phyloP scores from a whole-genome alignment of 306 rosid genomes.

The Lathyrus sativus region DNA sequence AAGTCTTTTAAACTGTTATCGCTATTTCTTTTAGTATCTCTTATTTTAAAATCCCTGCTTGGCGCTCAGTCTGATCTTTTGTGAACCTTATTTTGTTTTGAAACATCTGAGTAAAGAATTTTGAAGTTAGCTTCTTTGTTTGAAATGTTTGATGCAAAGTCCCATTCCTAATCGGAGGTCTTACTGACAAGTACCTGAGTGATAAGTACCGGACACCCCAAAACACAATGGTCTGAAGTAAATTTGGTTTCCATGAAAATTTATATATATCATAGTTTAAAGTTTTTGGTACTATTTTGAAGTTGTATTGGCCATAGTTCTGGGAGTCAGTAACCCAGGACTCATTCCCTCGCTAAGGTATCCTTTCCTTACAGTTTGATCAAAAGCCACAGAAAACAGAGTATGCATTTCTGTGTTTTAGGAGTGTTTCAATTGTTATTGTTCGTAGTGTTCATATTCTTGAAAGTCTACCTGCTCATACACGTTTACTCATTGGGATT shows the following conservation, averaged over 20 bases:
- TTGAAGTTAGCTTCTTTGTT: conserved; percentile 34
- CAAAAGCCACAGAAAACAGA: conserved; percentile 14
- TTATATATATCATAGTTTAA: conserved; percentile 5
- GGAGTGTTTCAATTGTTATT: conserved; percentile 19
- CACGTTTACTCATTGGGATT: conserved; percentile 24
- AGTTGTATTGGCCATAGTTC: conserved; percentile 27
- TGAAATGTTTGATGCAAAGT: conserved; percentile 22
- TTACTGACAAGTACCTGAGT: conserved; percentile 16
- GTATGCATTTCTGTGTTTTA: conserved; percentile 18
- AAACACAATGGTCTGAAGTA: conserved; percentile 10
- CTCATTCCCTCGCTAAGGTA: conserved; percentile 27
- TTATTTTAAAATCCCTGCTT: conserved; percentile 30
- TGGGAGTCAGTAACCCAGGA: conserved; percentile 17
- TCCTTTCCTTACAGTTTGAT: conserved; percentile 21
- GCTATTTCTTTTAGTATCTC: conserved; percentile 27
- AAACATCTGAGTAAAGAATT: conserved; percentile 29
- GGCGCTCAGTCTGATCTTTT: conserved; percentile 28
- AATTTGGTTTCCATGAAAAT: conserved; percentile 14
- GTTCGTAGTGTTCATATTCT: conserved; percentile 25
- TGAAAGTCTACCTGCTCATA: conserved; percentile 1
- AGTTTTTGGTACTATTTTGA: conserved; percentile 30
- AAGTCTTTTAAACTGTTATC: conserved; percentile 57
- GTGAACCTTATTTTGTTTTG: conserved; percentile 21
- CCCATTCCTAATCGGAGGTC: conserved; percentile 8
- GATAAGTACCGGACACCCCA: conserved; percentile 9